Evolutionary conservation across 306 rosid species (phyloP), one percentile per base, ranked within the genome.

Genomic region (Rosa persica): DNA sequence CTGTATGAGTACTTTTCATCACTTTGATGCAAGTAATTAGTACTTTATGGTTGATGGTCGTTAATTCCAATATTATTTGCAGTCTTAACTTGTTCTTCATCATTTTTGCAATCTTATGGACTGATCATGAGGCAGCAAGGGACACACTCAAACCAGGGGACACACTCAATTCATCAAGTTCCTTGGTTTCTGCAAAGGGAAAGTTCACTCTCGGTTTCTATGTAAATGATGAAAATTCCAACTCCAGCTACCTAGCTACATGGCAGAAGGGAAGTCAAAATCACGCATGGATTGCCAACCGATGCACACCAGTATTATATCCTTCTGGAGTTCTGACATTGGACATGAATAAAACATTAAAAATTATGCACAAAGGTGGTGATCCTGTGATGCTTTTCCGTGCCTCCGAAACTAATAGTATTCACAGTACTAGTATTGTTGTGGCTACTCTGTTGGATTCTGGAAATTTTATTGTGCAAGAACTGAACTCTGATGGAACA

Each of bases 271-370:
- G 34, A 30, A 30, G 34, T 30, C 1, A 3, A 1, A 30, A 30
- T 30, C 34, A 30, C 34, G 34, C 34, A 8, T 82, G 81, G 89
- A 4, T 46, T 39, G 73, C 67, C 12, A 75, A 77, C 12, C 54
- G 66, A 64, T 16, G 61, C 5, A 5, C 67, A 12, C 60, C 84
- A 0, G 12, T 69, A 6, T 2, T 20, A 16, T 3, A 44, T 43
- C 0, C 12, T 1, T 13, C 61, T 22, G 78, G 46, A 19, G 34
- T 57, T 30, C 12, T 76, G 4, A 69, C 58, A n/a, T 4, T 85
- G 57, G 47, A 80, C 22, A 8, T 27, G 1, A 79, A 42, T 34
- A 77, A 79, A 8, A 70, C 52, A 0, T 67, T 85, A 3, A 85
- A 82, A 69, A 46, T 82, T 0, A 46, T 43, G 12, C 46, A 58